Evolutionary conservation across 2,329 filamentous ascomycete species (phyloP).

Genomic region (Trichoderma pleuroti): DNA sequence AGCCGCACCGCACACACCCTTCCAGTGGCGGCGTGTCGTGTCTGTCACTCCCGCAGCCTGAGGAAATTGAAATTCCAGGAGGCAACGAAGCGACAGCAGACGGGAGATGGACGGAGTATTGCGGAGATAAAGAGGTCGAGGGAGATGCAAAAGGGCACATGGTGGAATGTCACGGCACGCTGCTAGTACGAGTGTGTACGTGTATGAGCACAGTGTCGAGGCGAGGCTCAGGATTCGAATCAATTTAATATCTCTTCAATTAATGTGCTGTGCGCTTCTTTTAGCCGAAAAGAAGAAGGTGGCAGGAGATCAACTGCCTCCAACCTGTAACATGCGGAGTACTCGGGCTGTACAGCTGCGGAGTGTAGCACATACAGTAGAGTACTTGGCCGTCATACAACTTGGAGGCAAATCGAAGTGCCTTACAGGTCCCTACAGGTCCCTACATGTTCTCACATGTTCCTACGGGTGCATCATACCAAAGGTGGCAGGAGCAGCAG

Average conservation of each 20-base stretch:
- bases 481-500: not conserved
- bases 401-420: not conserved
- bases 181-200: too few relatives aligned
- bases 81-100: not conserved
- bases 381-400: not conserved
- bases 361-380: not conserved
- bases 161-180: not conserved
- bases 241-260: not conserved
- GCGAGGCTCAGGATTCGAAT: not conserved
- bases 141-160: not conserved
- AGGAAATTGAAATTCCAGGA: conserved; percentile 8
- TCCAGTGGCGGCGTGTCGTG: not conserved
- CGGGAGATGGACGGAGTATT: conserved; percentile 4
- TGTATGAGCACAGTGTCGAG: not conserved
- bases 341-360: not conserved
- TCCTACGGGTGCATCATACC: not conserved
- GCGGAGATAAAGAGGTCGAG: not conserved
- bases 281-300: not conserved
- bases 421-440: not conserved
- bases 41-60: conserved; percentile 3
- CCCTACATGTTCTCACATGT: not conserved
- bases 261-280: not conserved
- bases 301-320: not conserved
- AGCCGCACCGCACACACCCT: conserved; percentile 17
- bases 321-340: not conserved